phyloP scores from a whole-genome alignment of 371 early-diverging fungal species.

The Rhizomucor pusillus region DNA sequence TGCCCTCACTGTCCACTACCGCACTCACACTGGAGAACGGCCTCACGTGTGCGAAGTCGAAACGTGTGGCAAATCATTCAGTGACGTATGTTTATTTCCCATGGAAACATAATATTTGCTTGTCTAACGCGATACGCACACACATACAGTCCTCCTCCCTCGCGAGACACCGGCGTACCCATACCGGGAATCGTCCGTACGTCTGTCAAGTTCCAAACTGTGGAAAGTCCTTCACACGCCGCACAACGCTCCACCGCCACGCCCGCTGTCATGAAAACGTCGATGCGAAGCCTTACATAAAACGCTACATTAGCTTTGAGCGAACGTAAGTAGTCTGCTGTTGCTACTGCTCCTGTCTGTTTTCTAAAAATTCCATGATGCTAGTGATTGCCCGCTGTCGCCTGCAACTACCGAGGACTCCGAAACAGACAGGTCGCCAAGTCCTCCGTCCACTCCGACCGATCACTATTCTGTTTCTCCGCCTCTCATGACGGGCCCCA shows the following conservation, averaged over 20 bases:
- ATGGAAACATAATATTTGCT: conserved; percentile 1
- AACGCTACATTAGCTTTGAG: conserved; percentile 12
- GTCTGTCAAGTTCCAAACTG: conserved; percentile 40
- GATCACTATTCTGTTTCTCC: conserved; percentile 16
- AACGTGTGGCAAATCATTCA: conserved; percentile 57
- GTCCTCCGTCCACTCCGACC: conserved; percentile 20
- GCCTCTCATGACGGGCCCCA: conserved; percentile 9
- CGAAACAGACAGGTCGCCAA: conserved; percentile 32
- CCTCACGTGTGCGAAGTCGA: conserved; percentile 69
- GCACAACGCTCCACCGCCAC: conserved; percentile 63
- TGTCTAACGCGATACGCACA: conserved; percentile 5
- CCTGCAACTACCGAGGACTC: conserved; percentile 34
- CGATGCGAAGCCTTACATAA: background rate
- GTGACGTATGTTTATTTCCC: conserved; percentile 48
- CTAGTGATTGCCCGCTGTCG: conserved; percentile 21
- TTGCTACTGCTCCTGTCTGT: background rate
- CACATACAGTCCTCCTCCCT: conserved; percentile 34
- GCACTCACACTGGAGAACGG: conserved; percentile 76
- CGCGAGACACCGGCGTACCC: conserved; percentile 40
- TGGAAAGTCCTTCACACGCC: conserved; percentile 57
- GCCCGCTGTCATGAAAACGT: conserved; percentile 40
- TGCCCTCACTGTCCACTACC: conserved; percentile 71
- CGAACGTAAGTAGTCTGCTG: conserved; percentile 13
- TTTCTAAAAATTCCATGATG: background rate
- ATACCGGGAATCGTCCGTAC: conserved; percentile 41